These are phyloP conservation scores for Ganoderma sinense DNA, from an alignment of 1,284 basidiomycete genomes.

Conservation along the genomic window DNA sequence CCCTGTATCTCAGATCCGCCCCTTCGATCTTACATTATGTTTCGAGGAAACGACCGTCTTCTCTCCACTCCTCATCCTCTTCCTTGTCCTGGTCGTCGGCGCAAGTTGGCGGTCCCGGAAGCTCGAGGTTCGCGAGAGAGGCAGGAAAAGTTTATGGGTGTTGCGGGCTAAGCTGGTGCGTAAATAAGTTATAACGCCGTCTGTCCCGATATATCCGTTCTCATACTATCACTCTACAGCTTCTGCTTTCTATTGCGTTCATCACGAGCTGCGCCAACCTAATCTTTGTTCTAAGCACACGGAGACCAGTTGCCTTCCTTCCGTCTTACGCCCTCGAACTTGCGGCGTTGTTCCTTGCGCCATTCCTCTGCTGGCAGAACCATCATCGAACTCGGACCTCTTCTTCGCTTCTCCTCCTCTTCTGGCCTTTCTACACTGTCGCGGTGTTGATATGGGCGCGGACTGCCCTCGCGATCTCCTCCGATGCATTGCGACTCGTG, in stretches of 20 bases:
- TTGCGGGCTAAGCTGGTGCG: conserved; percentile 72
- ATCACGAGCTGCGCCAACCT: conserved; percentile 49
- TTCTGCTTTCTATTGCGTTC: conserved; percentile 52
- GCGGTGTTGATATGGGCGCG: conserved; percentile 68
- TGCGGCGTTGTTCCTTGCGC: conserved; percentile 53
- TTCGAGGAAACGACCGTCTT: conserved; percentile 81
- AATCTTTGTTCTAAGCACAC: conserved; percentile 44
- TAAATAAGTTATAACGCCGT: conserved; percentile 25
- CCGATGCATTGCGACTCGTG: conserved; percentile 42
- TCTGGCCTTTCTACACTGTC: conserved; percentile 80
- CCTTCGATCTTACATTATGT: conserved; percentile 86
- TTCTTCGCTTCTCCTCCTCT: conserved; percentile 81
- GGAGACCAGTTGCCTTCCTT: conserved; percentile 55
- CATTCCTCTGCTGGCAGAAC: conserved; percentile 68
- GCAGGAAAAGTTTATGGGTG: conserved; percentile 52
- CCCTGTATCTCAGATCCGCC: conserved; percentile 63
- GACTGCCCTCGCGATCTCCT: conserved; percentile 52
- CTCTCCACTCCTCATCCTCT: conserved; percentile 55
- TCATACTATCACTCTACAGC: conserved; percentile 41
- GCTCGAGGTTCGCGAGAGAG: conserved; percentile 38
- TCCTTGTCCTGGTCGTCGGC: conserved; percentile 53
- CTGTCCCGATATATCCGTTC: not conserved
- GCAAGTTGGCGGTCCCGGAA: conserved; percentile 45
- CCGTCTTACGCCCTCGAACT: conserved; percentile 68
- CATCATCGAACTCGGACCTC: conserved; percentile 83